These are phyloP conservation scores for Orbilia brochopaga DNA, from an alignment of 2,329 filamentous ascomycete species.

Conservation along the genomic window DNA sequence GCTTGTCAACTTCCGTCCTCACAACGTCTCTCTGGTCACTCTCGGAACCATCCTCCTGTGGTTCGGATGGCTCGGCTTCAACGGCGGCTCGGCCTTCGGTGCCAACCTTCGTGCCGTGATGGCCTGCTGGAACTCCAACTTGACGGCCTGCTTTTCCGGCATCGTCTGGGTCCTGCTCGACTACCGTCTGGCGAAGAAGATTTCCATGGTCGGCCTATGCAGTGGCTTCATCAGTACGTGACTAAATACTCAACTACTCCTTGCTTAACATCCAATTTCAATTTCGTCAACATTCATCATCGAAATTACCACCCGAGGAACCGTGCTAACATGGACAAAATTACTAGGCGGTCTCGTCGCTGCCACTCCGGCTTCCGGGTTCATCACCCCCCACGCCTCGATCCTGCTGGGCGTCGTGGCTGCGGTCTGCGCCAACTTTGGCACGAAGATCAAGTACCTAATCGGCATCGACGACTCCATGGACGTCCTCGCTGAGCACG, in stretches of 20 bases:
- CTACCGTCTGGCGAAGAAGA: conserved; percentile 91
- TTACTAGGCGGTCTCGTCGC: conserved; percentile 66
- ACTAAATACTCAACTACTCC: too few species aligned
- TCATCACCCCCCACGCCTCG: conserved; percentile 71
- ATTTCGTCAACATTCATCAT: not conserved
- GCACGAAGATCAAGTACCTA: conserved; percentile 58
- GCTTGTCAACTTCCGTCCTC: conserved; percentile 99
- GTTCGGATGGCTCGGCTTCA: conserved; percentile 99
- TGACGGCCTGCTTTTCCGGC: conserved; percentile 88
- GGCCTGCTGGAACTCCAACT: conserved; percentile 97
- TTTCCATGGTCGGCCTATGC: conserved; percentile 80
- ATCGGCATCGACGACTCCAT: conserved; percentile 73
- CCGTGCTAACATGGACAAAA: not conserved
- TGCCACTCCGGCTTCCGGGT: conserved; percentile 72
- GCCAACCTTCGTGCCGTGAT: conserved; percentile 92
- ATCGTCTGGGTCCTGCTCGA: conserved; percentile 95
- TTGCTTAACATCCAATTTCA: not conserved
- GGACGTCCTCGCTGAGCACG: conserved; percentile 75
- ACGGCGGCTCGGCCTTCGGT: conserved; percentile 92
- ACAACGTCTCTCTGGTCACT: conserved; percentile 97
- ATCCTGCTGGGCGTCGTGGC: conserved; percentile 71
- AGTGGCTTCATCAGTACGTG: conserved; percentile 69
- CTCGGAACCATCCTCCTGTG: conserved; percentile 94
- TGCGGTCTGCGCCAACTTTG: conserved; percentile 60
- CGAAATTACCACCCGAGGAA: not conserved